Evolutionary conservation across 352 stramenopile genomes (phyloP), one percentile per base, ranked within the genome.

Genomic region (Pythium aphanidermatum): DNA sequence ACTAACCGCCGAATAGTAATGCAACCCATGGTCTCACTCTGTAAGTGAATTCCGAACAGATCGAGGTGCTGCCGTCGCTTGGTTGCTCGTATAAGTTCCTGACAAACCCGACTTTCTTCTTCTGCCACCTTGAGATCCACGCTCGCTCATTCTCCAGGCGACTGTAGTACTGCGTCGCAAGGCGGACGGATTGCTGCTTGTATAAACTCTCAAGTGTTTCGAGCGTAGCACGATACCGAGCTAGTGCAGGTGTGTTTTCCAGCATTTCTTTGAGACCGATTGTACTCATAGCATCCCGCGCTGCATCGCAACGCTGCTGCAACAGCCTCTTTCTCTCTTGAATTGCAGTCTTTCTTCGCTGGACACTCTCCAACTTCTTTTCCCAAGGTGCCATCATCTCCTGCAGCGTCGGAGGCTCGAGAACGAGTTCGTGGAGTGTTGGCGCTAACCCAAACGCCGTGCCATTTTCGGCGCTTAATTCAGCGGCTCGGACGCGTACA

Each of bases 11-110:
- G 70, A 46, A 92, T 55, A 5, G 61, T 55, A 8, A 86, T 64
- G 17, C 79, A 67, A 0, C 66, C 65, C 0, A 55, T 58, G 6
- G 75, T 91, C 56, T 89, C 77, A 29, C 66, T 77, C 40, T 80
- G 63, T 5, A 89, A 55, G 37, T 92, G 74, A 9, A 79, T 31
- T 0, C 57, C 66, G 55, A 92, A 92, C 33, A 59, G 61, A 44
- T 70, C 73, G 51, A 83, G 55, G n/a, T 72, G 68, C 21, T 70
- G 54, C 0, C 73, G 54, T 28, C 63, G 48, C 37, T 75, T 75
- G 9, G 66, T 68, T 23, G 57, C 60, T 8, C 43, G 17, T 3
- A 62, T 42, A 24, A 74, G 46, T 2, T 74, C 63, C 13, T 49
- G 40, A 12, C 50, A 79, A n/a, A 30, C 39, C 4, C 36, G 7